phyloP scores from a whole-genome alignment of 768 basidiomycete species.

The Kockovaella imperatae region DNA sequence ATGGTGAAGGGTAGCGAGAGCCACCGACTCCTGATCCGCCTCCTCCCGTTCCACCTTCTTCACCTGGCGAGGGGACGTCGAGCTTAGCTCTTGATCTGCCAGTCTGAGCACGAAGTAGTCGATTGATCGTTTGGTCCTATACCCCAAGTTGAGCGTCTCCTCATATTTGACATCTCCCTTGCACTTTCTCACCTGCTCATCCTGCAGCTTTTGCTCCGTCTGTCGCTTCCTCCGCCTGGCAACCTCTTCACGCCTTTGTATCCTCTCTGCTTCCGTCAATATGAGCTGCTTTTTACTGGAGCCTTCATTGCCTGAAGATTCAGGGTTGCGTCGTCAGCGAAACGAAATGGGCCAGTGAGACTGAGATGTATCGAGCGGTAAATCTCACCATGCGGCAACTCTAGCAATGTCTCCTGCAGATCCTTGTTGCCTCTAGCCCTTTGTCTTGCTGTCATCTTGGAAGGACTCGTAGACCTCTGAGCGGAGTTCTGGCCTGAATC shows the following conservation, averaged over 20 bases:
- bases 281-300: slow-evolving; percentile 29
- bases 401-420: slow-evolving; percentile 30
- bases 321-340: background rate
- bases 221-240: slow-evolving; percentile 41
- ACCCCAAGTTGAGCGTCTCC: background rate
- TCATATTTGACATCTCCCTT: background rate
- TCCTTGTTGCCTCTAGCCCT: slow-evolving; percentile 36
- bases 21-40: background rate
- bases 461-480: slow-evolving; percentile 16
- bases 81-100: slow-evolving; percentile 32
- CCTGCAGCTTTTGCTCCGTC: slow-evolving; percentile 41
- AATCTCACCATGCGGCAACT: slow-evolving; percentile 34
- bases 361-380: background rate
- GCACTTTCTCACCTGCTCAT: slow-evolving; percentile 41
- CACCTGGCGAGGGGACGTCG: slow-evolving; percentile 21
- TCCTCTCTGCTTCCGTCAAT: slow-evolving; percentile 40
- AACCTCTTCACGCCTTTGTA: slow-evolving; percentile 37
- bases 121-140: slow-evolving; percentile 43
- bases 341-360: background rate
- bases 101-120: slow-evolving; percentile 42
- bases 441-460: slow-evolving; percentile 41
- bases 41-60: slow-evolving; percentile 7
- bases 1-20: slow-evolving; percentile 5
- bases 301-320: slow-evolving; percentile 14
- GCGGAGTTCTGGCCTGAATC: slow-evolving; percentile 5